Conservation (phyloP, 441 rosid species). For the Isatis lusitanica region DNA sequence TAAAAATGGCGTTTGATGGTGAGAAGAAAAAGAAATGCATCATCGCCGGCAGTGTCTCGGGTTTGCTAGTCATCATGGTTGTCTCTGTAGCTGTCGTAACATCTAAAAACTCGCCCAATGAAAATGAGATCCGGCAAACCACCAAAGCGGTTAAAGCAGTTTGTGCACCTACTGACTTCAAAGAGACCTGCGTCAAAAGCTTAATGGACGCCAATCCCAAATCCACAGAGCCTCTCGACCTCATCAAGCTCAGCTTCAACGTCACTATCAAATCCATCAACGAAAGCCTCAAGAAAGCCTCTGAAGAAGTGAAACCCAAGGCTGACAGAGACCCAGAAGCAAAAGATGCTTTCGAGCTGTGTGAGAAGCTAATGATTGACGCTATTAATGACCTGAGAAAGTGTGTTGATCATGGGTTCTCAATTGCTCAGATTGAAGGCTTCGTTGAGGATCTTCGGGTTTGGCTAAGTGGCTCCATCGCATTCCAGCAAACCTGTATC, state of each 20-base stretch:
- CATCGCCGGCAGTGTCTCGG: conserved; percentile 46
- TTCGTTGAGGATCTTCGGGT: conserved; percentile 54
- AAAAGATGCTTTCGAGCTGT: conserved; percentile 52
- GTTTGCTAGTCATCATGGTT: conserved; percentile 65
- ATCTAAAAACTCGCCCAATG: conserved; percentile 16
- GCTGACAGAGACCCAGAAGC: conserved; percentile 57
- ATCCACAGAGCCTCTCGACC: conserved; percentile 53
- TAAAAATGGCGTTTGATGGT: conserved; percentile 22
- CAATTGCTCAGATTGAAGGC: conserved; percentile 34
- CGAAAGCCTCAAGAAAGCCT: conserved; percentile 43
- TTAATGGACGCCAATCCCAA: conserved; percentile 48
- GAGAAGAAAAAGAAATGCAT: conserved; percentile 47
- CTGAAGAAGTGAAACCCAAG: conserved; percentile 36
- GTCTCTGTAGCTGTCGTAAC: conserved; percentile 49
- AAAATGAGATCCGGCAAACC: conserved; percentile 28
- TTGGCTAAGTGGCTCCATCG: conserved; percentile 77
- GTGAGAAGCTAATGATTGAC: conserved; percentile 52
- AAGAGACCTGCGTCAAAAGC: conserved; percentile 51
- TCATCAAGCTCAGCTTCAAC: conserved; percentile 55
- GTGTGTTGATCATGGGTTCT: conserved; percentile 46
- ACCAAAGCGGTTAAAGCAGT: conserved; percentile 55
- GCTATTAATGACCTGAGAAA: conserved; percentile 61
- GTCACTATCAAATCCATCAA: conserved; percentile 49
- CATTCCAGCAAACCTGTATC: conserved; percentile 72
- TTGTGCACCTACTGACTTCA: conserved; percentile 72